phyloP scores from a whole-genome alignment of 768 basidiomycete genomes.

The Clitopilus passeckerianus region DNA sequence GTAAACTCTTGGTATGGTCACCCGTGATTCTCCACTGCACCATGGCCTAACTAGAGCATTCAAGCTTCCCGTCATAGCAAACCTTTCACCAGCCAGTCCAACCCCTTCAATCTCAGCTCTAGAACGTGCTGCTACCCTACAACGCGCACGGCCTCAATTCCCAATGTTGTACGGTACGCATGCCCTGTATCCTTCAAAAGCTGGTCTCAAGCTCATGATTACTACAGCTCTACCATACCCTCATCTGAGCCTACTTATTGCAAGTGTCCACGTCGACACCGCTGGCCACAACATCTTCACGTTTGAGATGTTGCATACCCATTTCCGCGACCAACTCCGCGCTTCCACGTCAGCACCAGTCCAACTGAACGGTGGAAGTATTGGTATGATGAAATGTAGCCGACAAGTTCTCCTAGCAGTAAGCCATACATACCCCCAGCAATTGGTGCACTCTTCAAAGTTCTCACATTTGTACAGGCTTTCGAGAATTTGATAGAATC shows the following conservation, averaged over 20 bases:
- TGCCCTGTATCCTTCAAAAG: neutral
- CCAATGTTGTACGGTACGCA: slow-evolving; percentile 49
- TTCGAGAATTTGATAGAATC: slow-evolving; percentile 65
- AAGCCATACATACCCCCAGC: slow-evolving; percentile 19
- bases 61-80: slow-evolving; percentile 40
- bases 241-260: slow-evolving; percentile 76
- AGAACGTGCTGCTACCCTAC: slow-evolving; percentile 33
- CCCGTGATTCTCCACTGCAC: neutral
- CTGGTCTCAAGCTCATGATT: neutral
- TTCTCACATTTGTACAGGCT: slow-evolving; percentile 39
- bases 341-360: slow-evolving; percentile 71
- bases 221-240: slow-evolving; percentile 70
- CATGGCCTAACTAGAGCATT: neutral
- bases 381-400: slow-evolving; percentile 68
- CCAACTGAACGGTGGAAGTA: slow-evolving; percentile 65
- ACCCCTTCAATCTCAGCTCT: slow-evolving; percentile 46
- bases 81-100: slow-evolving; percentile 46
- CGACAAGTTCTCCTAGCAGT: slow-evolving; percentile 65
- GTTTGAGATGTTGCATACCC: slow-evolving; percentile 86
- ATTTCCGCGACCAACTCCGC: slow-evolving; percentile 71
- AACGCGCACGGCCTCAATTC: slow-evolving; percentile 54
- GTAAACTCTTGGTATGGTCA: slow-evolving; percentile 53
- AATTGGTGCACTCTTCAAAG: neutral
- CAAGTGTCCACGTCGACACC: slow-evolving; percentile 71
- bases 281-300: slow-evolving; percentile 79